Conservation (phyloP, 352 stramenopile genomes). For the Pythium volutum region DNA sequence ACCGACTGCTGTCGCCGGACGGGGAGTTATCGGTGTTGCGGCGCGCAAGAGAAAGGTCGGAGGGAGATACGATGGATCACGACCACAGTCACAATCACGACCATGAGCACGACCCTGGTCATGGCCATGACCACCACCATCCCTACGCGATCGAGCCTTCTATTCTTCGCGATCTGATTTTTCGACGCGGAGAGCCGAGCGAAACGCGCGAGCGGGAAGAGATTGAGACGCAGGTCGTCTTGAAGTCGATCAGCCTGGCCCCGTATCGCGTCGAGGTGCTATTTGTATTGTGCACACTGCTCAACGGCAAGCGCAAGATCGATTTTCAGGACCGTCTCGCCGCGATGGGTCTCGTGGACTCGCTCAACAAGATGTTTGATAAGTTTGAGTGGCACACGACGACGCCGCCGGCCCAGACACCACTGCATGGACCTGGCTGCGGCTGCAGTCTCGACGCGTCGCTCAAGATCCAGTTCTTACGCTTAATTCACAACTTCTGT, state of each 20-base stretch:
- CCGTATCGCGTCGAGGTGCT: conserved; percentile 95
- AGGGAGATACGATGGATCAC: neutral
- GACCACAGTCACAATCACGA: conserved; percentile 24
- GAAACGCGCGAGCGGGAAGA: conserved; percentile 55
- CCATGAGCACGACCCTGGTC: conserved; percentile 20
- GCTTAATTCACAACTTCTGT: conserved; percentile 96
- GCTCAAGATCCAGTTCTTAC: conserved; percentile 94
- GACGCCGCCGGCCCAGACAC: conserved; percentile 41
- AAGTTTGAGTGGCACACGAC: conserved; percentile 88
- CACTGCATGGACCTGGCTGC: conserved; percentile 80
- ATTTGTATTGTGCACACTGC: conserved; percentile 94
- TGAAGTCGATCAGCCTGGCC: conserved; percentile 91
- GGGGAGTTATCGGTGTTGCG: conserved; percentile 60
- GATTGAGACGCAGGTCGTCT: conserved; percentile 78
- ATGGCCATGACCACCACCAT: conserved; percentile 34
- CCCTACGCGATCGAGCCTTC: conserved; percentile 63
- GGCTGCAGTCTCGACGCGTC: conserved; percentile 95
- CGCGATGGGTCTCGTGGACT: conserved; percentile 86
- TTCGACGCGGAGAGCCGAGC: conserved; percentile 52
- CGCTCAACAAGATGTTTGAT: conserved; percentile 93
- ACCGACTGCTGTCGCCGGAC: conserved; percentile 38
- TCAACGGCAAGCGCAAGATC: conserved; percentile 94
- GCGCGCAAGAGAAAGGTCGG: conserved; percentile 1
- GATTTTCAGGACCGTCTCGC: conserved; percentile 89
- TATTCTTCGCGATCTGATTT: conserved; percentile 72